Conservation (phyloP, 23 red algal genomes). For the Gracilaria vermiculophylla region DNA sequence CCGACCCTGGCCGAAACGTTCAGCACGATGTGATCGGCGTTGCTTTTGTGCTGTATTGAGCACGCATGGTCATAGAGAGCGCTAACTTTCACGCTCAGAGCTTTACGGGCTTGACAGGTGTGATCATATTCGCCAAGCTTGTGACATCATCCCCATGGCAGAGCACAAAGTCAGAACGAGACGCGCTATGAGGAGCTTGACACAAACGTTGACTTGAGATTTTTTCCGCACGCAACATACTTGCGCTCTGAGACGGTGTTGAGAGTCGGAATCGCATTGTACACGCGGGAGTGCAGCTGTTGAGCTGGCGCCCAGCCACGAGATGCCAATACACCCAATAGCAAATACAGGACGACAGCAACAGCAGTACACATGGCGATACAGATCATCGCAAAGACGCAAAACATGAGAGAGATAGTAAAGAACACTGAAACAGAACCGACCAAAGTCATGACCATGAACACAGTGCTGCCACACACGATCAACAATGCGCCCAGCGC, state of each 20-base stretch:
- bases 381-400: background rate
- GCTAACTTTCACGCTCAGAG: background rate
- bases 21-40: too few species aligned
- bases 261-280: background rate
- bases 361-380: background rate
- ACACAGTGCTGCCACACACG: background rate
- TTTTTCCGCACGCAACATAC: background rate
- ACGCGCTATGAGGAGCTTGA: background rate
- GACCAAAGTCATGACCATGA: background rate
- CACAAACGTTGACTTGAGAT: slow-evolving; percentile 5
- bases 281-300: background rate
- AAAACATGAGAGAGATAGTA: background rate
- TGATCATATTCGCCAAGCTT: background rate
- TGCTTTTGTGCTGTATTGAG: too few species aligned
- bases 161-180: background rate
- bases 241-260: background rate
- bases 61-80: background rate
- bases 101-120: background rate
- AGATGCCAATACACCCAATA: background rate
- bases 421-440: background rate
- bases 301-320: slow-evolving; percentile 2
- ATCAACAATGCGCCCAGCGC: background rate
- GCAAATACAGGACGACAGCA: background rate
- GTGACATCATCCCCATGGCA: background rate
- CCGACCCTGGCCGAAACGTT: too few species aligned